Evolutionary conservation across 495 filamentous ascomycete genomes (phyloP), one percentile per base, ranked within the genome.

Genomic region (Tirmania nivea): DNA sequence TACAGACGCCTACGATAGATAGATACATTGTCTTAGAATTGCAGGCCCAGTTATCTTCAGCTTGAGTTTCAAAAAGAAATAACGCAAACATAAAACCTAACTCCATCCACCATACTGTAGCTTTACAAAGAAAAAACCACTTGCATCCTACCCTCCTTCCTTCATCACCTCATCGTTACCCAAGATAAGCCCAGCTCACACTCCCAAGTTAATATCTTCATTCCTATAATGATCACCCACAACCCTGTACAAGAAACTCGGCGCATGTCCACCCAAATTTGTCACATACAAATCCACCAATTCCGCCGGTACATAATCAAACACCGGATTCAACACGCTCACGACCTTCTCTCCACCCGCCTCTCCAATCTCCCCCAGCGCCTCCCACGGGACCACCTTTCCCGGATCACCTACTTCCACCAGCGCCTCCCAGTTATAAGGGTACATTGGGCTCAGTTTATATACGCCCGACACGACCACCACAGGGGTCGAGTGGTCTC

Each of bases 231-330:
- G 86, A 66, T 92, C 86, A 8, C 76, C 76, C 48, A 90, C 78
- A 55, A 90, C 83, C 54, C 78, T 72, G 65, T 86, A 84, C 8
- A 93, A 72, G 63, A 86, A 86, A 52, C 82, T 80, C 52, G 79
- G 83, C 11, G 84, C 80, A 68, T 86, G 81, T 21, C 83, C 81
- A 14, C 86, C 86, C 84, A 95, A 68, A 67, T 95, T 94, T 10
- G 88, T 93, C 57, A 95, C 81, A 63, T 94, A 94, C 36, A 90
- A 75, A 60, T 90, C 83, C 34, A 94, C 75, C 54, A 88, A 67
- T 54, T 89, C 82, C 8, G 83, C 76, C 2, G 81, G 80, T 10
- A 95, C 77, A 60, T 86, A 89, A 61, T 93, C 87, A 51, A 78
- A 82, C 19, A 88, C 60, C 10, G 84, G 84, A 66, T 87, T 90